phyloP scores from a whole-genome alignment of 2,329 filamentous ascomycete species.

The Aspergillus oerlinghausenensis region DNA sequence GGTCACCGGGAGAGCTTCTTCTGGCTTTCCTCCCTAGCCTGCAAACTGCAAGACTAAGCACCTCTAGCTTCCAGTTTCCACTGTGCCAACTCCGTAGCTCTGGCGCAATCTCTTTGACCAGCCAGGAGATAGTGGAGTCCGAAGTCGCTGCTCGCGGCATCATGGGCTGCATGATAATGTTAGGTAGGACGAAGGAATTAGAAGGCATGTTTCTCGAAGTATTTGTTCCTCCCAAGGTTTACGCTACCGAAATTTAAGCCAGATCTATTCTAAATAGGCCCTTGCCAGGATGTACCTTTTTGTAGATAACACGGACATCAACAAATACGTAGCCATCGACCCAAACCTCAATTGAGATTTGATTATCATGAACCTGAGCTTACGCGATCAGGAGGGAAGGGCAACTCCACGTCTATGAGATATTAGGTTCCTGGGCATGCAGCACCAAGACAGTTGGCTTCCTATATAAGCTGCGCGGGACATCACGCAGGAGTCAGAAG shows the following conservation, averaged over 20 bases:
- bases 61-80: slow-evolving; percentile 7
- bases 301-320: background rate
- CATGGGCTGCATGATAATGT: background rate
- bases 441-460: background rate
- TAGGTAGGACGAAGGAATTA: background rate
- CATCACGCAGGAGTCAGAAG: background rate
- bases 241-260: background rate
- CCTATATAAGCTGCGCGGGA: background rate
- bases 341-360: background rate
- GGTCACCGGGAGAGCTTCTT: slow-evolving; percentile 22
- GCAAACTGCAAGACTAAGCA: background rate
- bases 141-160: slow-evolving; percentile 11
- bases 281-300: background rate
- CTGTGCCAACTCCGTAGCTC: slow-evolving; percentile 3
- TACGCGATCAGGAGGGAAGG: background rate
- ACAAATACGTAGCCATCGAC: no score
- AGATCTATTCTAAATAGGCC: background rate
- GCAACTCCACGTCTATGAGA: background rate
- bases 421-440: background rate
- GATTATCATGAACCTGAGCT: background rate
- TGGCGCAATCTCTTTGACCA: slow-evolving; percentile 11
- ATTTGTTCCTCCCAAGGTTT: background rate
- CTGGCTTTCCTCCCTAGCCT: background rate
- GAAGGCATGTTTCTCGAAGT: background rate
- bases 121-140: slow-evolving; percentile 7